A percentile compares a stretch with the other conserved stretches of the same genome.
Conservation (phyloP, 805 yeast genomes). For the Lachancea cidri region DNA sequence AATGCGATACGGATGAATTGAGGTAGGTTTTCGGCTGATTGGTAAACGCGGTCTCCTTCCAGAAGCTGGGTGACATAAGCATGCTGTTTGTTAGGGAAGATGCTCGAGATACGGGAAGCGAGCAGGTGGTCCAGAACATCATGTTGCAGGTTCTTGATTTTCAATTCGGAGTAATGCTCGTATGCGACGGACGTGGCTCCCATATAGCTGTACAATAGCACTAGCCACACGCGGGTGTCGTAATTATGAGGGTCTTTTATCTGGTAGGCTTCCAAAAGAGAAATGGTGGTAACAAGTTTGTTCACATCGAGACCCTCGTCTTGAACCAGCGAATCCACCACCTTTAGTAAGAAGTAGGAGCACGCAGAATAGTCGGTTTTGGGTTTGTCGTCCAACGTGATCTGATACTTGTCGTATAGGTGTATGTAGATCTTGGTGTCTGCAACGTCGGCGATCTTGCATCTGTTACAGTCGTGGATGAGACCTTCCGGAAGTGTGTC, state of each 20-base stretch:
- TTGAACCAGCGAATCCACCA: slow-evolving; percentile 37
- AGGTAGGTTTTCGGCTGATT: slow-evolving; percentile 48
- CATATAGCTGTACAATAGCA: slow-evolving; percentile 53
- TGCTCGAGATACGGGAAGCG: slow-evolving; percentile 42
- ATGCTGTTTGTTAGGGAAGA: slow-evolving; percentile 40
- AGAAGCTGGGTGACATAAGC: slow-evolving; percentile 28
- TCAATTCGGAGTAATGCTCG: slow-evolving; percentile 47
- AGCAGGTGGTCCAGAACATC: slow-evolving; percentile 61
- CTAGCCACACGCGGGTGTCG: slow-evolving; percentile 65
- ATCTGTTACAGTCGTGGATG: slow-evolving; percentile 38
- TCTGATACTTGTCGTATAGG: slow-evolving; percentile 38
- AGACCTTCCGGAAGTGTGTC: slow-evolving; percentile 29
- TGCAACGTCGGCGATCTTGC: slow-evolving; percentile 18
- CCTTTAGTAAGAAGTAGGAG: slow-evolving; percentile 58
- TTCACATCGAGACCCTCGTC: slow-evolving; percentile 16
- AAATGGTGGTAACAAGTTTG: slow-evolving; percentile 38
- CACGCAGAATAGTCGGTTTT: slow-evolving; percentile 69
- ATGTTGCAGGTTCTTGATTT: slow-evolving; percentile 68
- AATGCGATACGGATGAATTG: slow-evolving; percentile 49
- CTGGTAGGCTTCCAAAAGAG: slow-evolving; percentile 54
- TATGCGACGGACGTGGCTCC: slow-evolving; percentile 50
- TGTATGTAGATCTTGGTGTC: slow-evolving; percentile 18
- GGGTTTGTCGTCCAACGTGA: slow-evolving; percentile 36
- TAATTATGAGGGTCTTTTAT: slow-evolving; percentile 64
- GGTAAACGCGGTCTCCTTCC: slow-evolving; percentile 46